Evolutionary conservation across 176 grass and related monocot species (phyloP).

Genomic region (Carex scoparia): DNA sequence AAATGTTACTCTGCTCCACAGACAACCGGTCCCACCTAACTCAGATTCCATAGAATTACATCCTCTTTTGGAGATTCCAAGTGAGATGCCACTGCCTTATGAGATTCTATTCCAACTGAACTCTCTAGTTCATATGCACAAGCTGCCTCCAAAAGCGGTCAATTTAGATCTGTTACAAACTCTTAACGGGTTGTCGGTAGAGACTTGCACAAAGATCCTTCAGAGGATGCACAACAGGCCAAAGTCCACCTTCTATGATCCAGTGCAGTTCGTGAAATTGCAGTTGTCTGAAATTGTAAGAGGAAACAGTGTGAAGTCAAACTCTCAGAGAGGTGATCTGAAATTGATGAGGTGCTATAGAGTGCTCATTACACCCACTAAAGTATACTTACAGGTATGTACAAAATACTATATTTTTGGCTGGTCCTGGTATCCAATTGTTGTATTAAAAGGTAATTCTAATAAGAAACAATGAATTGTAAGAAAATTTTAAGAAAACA

Average conservation of each 20-base stretch:
- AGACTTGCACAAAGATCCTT: conserved; percentile 52
- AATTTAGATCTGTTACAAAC: conserved; percentile 63
- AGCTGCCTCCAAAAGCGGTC: conserved; percentile 57
- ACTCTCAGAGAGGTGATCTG: conserved; percentile 30
- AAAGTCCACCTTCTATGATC: conserved; percentile 65
- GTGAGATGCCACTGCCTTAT: conserved; percentile 54
- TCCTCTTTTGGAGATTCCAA: conserved; percentile 64
- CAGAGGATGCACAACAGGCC: conserved; percentile 80
- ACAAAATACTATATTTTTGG: no score
- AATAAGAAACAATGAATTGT: not conserved
- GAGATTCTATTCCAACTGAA: conserved; percentile 86
- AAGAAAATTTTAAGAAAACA: not conserved
- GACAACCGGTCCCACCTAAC: conserved; percentile 7
- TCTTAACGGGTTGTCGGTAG: conserved; percentile 46
- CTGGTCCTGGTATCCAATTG: not conserved
- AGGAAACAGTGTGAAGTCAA: conserved; percentile 21
- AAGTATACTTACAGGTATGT: conserved; percentile 46
- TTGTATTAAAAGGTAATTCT: not conserved
- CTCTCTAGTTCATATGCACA: conserved; percentile 84
- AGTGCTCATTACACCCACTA: conserved; percentile 83
- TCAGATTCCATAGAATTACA: conserved; percentile 42
- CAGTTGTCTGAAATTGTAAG: conserved; percentile 39
- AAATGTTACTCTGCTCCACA: conserved; percentile 33
- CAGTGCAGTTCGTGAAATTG: conserved; percentile 60
- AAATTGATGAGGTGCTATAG: conserved; percentile 71